Evolutionary conservation across 2,329 filamentous ascomycete species (phyloP).

Genomic region (Colletotrichum gigasporum): DNA sequence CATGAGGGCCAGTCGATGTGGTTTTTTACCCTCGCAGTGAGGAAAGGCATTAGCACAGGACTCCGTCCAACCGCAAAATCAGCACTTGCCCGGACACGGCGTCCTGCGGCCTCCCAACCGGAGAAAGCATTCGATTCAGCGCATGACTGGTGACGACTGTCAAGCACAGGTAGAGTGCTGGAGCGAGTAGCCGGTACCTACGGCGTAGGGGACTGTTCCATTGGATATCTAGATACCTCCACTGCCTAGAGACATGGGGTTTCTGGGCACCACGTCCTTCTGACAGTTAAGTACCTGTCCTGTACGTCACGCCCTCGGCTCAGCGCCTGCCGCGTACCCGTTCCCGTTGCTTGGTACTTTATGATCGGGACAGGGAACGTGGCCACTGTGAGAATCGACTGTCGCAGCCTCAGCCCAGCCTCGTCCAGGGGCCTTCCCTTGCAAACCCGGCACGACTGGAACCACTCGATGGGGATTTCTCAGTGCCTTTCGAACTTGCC

Average conservation of each 20-base stretch:
- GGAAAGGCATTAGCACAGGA: too few species aligned
- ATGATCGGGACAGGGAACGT: slow-evolving; percentile 16
- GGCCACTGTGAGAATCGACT: slow-evolving; percentile 21
- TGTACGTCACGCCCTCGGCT: not conserved
- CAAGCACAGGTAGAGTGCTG: too few species aligned
- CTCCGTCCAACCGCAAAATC: too few species aligned
- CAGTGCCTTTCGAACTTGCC: not conserved
- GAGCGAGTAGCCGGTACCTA: too few species aligned
- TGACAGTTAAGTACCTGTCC: slow-evolving; percentile 3
- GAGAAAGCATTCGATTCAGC: too few species aligned
- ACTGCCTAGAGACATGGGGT: not conserved
- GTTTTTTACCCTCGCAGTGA: too few species aligned
- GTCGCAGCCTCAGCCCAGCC: slow-evolving; percentile 5
- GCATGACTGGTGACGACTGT: too few species aligned
- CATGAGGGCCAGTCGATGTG: too few species aligned
- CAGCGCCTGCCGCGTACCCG: slow-evolving; percentile 27
- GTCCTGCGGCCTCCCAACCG: too few species aligned
- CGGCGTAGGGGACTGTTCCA: too few species aligned
- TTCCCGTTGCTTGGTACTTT: slow-evolving; percentile 6
- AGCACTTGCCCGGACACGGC: too few species aligned
- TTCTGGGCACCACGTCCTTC: not conserved
- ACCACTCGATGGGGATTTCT: slow-evolving; percentile 6
- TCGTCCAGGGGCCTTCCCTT: not conserved
- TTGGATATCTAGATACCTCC: not conserved
- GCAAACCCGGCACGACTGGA: not conserved